Percentiles rank a stretch among this genome's conserved stretches.
Conservation (phyloP, 225 moss, liverwort and hornwort species). For the Anthoceros angustus region DNA sequence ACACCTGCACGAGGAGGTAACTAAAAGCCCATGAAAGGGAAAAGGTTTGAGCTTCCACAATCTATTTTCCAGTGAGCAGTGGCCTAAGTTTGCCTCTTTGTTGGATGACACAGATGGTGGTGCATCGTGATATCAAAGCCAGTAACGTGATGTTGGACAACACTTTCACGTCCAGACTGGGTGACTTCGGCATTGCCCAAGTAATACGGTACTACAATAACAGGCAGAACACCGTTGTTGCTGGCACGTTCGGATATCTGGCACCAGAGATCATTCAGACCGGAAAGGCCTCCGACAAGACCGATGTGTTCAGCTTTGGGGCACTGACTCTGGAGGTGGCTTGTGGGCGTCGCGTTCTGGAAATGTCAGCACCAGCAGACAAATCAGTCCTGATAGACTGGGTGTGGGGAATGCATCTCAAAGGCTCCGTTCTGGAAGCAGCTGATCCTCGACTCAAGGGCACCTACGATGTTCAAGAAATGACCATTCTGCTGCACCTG, state of each 20-base stretch:
- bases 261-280: conserved; percentile 14
- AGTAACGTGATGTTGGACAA: conserved; percentile 21
- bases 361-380: background rate
- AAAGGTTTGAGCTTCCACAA: conserved; percentile 15
- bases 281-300: conserved; percentile 16
- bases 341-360: conserved; percentile 3
- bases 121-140: conserved; percentile 14
- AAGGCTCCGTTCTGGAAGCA: background rate
- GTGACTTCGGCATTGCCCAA: conserved; percentile 17
- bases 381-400: background rate
- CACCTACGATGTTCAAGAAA: background rate
- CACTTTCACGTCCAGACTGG: conserved; percentile 16
- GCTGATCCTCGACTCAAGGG: background rate
- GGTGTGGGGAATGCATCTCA: background rate
- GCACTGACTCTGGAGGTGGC: background rate
- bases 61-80: background rate
- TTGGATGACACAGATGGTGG: conserved; percentile 1
- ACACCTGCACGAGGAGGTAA: conserved; percentile 19
- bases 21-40: conserved; percentile 10
- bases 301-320: conserved; percentile 13
- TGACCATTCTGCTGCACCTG: background rate
- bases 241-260: conserved; percentile 18
- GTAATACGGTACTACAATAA: conserved; percentile 8
- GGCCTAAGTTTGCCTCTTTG: background rate
- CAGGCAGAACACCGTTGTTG: conserved; percentile 8